Evolutionary conservation across 2,329 filamentous ascomycete species (phyloP).

Genomic region (Colletotrichum scovillei): DNA sequence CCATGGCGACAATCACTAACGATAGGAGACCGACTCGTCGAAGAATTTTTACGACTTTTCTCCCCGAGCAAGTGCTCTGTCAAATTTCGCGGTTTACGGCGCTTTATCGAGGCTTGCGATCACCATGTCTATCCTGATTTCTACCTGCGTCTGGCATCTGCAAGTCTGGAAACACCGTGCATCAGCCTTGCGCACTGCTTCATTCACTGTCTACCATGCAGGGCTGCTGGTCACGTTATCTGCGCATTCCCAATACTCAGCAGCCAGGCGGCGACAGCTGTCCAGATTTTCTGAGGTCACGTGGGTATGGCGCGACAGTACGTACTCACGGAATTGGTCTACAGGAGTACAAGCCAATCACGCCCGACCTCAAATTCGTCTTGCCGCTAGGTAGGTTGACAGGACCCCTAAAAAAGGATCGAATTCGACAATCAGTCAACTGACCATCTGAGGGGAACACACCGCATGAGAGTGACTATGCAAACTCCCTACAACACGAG

Average conservation of each 20-base stretch:
- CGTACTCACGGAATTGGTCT: no score
- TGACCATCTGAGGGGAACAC: slow-evolving; percentile 9
- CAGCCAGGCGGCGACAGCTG: no score
- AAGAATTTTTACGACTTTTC: not conserved
- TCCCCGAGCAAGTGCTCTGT: not conserved
- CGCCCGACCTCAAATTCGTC: no score
- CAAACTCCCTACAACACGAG: not conserved
- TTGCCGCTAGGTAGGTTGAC: not conserved
- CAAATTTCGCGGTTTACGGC: not conserved
- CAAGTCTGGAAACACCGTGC: not conserved
- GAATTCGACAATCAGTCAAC: slow-evolving; percentile 7
- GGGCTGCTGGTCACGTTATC: no score
- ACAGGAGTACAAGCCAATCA: no score
- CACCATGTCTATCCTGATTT: not conserved
- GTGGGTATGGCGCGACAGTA: no score
- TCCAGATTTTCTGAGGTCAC: accelerated
- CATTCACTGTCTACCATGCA: no score
- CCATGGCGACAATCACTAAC: not conserved
- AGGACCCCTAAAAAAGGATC: slow-evolving; percentile 9
- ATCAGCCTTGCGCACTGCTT: not conserved
- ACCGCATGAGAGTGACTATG: not conserved
- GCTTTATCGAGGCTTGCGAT: not conserved
- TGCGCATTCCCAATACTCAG: no score
- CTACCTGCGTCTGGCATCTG: not conserved
- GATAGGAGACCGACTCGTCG: not conserved